phyloP scores from a whole-genome alignment of 345 rosid genomes.

The Camelina laxa region DNA sequence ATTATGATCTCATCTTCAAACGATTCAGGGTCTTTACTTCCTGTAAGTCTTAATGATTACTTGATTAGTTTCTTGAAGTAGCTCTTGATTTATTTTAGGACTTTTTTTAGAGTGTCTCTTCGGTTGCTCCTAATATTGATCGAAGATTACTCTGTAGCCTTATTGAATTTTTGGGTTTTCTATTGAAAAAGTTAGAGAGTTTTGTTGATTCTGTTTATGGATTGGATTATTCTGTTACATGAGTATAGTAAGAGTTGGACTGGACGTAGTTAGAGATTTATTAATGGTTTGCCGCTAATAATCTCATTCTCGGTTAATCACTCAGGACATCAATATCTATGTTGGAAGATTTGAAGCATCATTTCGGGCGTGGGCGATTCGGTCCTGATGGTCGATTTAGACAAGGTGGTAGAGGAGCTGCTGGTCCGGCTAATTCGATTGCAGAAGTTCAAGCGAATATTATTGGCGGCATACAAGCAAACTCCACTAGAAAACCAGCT shows the following conservation, averaged over 20 bases:
- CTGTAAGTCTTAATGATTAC: conserved; percentile 17
- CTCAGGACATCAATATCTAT: too few relatives aligned
- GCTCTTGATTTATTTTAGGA: not conserved
- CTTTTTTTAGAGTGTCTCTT: not conserved
- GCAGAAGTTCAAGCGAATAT: too few relatives aligned
- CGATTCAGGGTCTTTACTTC: not conserved
- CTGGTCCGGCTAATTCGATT: too few relatives aligned
- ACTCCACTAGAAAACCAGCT: too few relatives aligned
- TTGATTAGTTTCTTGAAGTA: not conserved
- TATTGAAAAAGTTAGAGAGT: not conserved
- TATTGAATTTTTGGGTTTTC: not conserved
- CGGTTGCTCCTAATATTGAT: not conserved
- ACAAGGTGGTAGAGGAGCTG: too few relatives aligned
- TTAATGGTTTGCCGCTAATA: not conserved
- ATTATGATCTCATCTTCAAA: conserved; percentile 17
- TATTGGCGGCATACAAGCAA: too few relatives aligned
- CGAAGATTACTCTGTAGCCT: not conserved
- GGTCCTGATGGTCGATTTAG: too few relatives aligned
- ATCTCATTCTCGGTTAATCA: too few relatives aligned
- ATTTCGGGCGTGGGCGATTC: too few relatives aligned
- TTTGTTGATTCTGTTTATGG: not conserved
- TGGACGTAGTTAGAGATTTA: not conserved
- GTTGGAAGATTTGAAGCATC: too few relatives aligned
- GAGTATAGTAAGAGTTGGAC: not conserved
- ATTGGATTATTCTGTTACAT: not conserved